Evolutionary conservation across 768 basidiomycete genomes (phyloP), one percentile per base, ranked within the genome.

Genomic region (Pulveroboletus ravenelii): DNA sequence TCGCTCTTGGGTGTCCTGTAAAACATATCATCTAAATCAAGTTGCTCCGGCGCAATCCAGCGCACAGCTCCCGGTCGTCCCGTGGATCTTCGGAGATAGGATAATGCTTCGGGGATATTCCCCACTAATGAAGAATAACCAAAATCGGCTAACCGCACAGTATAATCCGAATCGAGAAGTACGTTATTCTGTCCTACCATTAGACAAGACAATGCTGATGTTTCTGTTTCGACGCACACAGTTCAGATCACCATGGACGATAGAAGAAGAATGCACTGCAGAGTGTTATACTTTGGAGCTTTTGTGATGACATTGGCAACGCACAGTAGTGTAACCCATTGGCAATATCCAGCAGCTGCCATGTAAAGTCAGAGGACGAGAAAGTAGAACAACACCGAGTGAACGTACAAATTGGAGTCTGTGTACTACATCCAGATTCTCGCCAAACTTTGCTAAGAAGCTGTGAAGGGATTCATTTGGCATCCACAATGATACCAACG

Each of bases 41-140:
- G 25, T 36, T 59, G 62, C 15, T 70, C 59, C 0, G 74, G 62
- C 20, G 76, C 75, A 2, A 68, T 67, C 74, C 76, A 78, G 0
- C 76, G 70, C 31, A 76, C 62, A 8, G 75, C 70, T 3, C 61
- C 61, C 1, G 54, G 39, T 17, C 18, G 72, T 67, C 4, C 61
- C 58, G 46, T 75, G 61, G 45, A 62, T 44, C 31, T 36, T 20
- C 50, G 52, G 0, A 60, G 55, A 37, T 53, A 57, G 0, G 2
- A 3, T 14, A 52, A n/a, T 6, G 34, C 51, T 27, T 56, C 52
- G 0, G 52, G 55, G 7, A 50, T 57, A 12, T 39, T 47, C 2
- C 51, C 57, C 5, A 57, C 23, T 8, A 60, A 10, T 0, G 74
- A 72, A 20, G 68, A 65, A 36, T 59, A 51, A 1, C 78, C n/a